These are phyloP conservation scores for Macrotyloma uniflorum DNA, from an alignment of 306 rosid species.

Conservation along the genomic window DNA sequence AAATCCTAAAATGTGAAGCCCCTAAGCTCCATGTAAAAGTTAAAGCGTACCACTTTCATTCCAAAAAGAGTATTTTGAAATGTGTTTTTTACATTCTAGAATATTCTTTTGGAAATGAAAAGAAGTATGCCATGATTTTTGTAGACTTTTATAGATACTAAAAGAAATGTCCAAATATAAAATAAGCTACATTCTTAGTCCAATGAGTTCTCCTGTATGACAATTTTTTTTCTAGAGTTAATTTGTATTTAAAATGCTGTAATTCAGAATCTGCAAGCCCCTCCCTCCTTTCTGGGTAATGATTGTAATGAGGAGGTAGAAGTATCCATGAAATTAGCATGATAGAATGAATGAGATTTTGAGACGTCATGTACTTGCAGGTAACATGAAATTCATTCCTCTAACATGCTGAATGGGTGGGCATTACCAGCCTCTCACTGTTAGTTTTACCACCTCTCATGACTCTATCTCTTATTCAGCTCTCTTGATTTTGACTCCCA, in stretches of 20 bases:
- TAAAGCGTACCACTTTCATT: too few relatives aligned
- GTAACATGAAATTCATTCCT: neutral
- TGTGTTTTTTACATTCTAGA: too few relatives aligned
- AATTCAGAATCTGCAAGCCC: neutral
- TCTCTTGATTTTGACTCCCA: neutral
- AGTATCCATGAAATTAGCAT: neutral
- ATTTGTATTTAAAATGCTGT: neutral
- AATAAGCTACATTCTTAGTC: neutral
- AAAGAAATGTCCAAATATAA: too few relatives aligned
- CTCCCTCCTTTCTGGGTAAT: neutral
- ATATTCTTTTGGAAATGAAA: too few relatives aligned
- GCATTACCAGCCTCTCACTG: neutral
- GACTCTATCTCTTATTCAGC: neutral
- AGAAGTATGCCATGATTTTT: too few relatives aligned
- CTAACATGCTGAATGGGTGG: neutral
- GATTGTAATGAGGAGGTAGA: neutral
- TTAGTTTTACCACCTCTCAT: neutral
- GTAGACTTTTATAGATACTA: too few relatives aligned
- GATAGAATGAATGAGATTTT: slow-evolving; percentile 24
- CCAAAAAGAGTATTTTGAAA: too few relatives aligned
- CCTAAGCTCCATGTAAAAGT: too few relatives aligned
- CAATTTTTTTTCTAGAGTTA: neutral
- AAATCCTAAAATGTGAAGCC: neutral
- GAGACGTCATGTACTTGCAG: slow-evolving; percentile 9
- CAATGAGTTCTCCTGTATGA: neutral